phyloP scores from a whole-genome alignment of 2,329 filamentous ascomycete species.

The Fusarium anguioides region DNA sequence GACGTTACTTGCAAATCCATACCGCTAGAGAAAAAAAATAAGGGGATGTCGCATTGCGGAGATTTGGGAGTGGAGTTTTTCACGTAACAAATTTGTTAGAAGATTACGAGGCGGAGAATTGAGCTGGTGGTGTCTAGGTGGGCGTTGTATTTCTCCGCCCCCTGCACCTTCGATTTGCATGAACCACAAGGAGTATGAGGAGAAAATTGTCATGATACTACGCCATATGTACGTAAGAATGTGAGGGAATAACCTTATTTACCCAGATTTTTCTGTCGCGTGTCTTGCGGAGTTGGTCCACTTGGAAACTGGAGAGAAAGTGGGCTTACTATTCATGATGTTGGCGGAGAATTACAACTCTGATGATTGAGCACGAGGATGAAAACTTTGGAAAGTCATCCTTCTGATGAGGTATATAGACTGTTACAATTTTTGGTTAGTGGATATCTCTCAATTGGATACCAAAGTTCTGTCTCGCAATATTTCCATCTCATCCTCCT shows the following conservation, averaged over 20 bases:
- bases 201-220: background rate
- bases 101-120: background rate
- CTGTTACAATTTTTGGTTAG: background rate
- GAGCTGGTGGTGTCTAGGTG: background rate
- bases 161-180: no score
- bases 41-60: background rate
- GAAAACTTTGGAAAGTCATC: background rate
- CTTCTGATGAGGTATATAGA: background rate
- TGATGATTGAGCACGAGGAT: background rate
- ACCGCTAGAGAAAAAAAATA: background rate
- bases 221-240: no score
- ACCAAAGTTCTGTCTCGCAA: background rate
- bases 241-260: no score
- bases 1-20: conserved; percentile 16
- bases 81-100: background rate
- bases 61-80: background rate
- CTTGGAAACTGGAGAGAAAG: background rate
- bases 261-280: background rate
- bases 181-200: rapidly evolving
- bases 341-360: background rate
- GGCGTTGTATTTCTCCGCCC: background rate
- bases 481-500: background rate
- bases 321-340: background rate
- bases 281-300: background rate
- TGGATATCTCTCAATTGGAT: background rate